These are phyloP conservation scores for Mrakia hoshinonis DNA, from an alignment of 768 basidiomycete genomes.

Conservation along the genomic window DNA sequence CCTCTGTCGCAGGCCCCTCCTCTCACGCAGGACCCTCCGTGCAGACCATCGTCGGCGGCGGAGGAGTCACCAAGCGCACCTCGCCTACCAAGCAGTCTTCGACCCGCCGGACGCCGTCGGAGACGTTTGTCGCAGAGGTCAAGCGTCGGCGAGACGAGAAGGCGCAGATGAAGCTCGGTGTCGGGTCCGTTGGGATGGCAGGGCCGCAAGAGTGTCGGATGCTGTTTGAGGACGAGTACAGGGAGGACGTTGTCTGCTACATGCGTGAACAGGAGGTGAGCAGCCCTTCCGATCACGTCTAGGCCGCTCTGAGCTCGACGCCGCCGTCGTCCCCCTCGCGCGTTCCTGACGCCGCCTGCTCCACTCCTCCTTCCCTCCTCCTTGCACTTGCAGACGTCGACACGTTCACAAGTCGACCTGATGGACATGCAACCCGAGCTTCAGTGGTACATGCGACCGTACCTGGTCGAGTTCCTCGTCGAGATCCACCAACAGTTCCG, in stretches of 20 bases:
- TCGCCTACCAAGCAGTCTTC: conserved; percentile 48
- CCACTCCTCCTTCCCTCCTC: conserved; percentile 20
- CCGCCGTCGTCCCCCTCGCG: neutral
- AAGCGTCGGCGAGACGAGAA: conserved; percentile 28
- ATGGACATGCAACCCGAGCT: conserved; percentile 99
- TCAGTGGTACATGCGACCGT: conserved; percentile 98
- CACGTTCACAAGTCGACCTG: conserved; percentile 82
- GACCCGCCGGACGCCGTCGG: conserved; percentile 55
- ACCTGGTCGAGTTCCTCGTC: conserved; percentile 95
- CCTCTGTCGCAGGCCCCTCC: neutral
- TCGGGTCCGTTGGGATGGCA: conserved; percentile 36
- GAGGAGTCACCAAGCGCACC: conserved; percentile 42
- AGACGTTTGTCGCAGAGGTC: conserved; percentile 38
- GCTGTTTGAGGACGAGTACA: conserved; percentile 88
- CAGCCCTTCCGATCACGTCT: conserved; percentile 27
- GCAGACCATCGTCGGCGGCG: conserved; percentile 44
- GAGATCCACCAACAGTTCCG: conserved; percentile 98
- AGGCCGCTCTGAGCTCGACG: neutral
- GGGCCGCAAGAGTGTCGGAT: conserved; percentile 50
- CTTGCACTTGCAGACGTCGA: conserved; percentile 54
- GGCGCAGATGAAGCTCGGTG: conserved; percentile 46
- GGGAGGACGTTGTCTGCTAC: conserved; percentile 81
- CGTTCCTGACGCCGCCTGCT: neutral
- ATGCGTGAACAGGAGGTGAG: conserved; percentile 99
- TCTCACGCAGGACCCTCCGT: neutral